Evolutionary conservation across 108 stramenopile genomes (phyloP).

Genomic region (Nannochloropsis oceanica): DNA sequence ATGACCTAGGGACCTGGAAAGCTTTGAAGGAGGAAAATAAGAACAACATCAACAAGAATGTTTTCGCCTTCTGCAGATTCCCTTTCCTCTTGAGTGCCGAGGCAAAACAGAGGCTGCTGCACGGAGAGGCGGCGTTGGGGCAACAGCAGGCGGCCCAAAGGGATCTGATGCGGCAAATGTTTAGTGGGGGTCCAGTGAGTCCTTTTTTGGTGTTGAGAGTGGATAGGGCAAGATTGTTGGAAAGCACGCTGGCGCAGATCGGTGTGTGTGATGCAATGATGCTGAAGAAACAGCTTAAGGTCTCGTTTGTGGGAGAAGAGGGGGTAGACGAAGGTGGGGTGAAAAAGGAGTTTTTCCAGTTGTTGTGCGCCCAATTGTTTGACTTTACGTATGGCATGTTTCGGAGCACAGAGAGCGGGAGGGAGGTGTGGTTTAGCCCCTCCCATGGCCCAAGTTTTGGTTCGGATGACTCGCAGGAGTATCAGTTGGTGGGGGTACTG

Average conservation of each 20-base stretch:
- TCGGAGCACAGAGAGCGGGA: conserved; percentile 34
- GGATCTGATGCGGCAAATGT: background rate
- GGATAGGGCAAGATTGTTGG: conserved; percentile 22
- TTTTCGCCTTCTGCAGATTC: conserved; percentile 19
- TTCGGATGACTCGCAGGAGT: conserved; percentile 50
- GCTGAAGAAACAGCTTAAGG: conserved; percentile 51
- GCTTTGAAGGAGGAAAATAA: background rate
- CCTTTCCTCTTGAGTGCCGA: conserved; percentile 16
- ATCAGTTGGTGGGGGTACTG: conserved; percentile 60
- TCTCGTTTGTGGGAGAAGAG: conserved; percentile 72
- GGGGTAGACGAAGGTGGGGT: conserved; percentile 89
- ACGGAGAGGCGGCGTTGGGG: conserved; percentile 17
- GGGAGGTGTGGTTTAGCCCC: conserved; percentile 67
- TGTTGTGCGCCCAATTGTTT: conserved; percentile 61
- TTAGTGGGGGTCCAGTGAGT: background rate
- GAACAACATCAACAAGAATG: background rate
- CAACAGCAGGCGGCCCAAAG: conserved; percentile 7
- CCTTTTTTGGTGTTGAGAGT: conserved; percentile 35
- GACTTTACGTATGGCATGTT: conserved; percentile 67
- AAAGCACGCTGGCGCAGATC: conserved; percentile 27
- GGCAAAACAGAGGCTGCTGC: conserved; percentile 11
- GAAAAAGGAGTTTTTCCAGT: conserved; percentile 76
- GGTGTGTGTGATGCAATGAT: background rate
- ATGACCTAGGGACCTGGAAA: conserved; percentile 7
- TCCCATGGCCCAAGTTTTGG: background rate